phyloP scores from a whole-genome alignment of 2,329 filamentous ascomycete genomes.

The Penicillium concentricum region DNA sequence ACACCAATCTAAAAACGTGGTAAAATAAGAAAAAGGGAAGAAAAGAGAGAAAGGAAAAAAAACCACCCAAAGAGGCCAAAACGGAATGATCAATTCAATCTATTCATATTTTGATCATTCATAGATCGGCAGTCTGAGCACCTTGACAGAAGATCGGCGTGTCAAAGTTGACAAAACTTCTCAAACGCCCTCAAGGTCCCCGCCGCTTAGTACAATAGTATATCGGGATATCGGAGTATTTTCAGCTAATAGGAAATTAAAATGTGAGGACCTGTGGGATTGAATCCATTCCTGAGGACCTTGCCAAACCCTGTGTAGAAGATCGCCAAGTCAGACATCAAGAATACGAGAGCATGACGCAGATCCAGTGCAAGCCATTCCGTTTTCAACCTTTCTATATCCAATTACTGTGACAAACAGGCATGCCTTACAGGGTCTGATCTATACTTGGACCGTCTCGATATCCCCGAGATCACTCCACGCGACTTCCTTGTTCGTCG shows the following conservation, averaged over 20 bases:
- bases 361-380: background rate
- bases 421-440: background rate
- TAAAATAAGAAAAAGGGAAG: background rate
- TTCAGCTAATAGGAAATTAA: background rate
- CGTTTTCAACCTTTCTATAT: constrained; percentile 11
- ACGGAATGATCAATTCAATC: background rate
- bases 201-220: background rate
- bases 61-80: background rate
- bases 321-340: too few relatives aligned
- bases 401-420: background rate
- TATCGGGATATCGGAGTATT: background rate
- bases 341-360: constrained; percentile 11
- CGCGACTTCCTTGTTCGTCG: constrained; percentile 4
- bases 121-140: constrained; percentile 8
- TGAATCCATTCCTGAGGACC: background rate
- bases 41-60: background rate
- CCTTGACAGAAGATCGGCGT: constrained; percentile 20
- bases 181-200: constrained; percentile 35
- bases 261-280: constrained; percentile 1
- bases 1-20: background rate
- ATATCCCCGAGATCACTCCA: constrained; percentile 4
- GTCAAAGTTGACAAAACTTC: constrained; percentile 23
- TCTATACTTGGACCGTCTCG: background rate
- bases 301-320: background rate
- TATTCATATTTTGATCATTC: background rate